Percentiles rank a stretch among this genome's conserved stretches.
phyloP scores from a whole-genome alignment of 2,329 filamentous ascomycete species.

The Myriosclerotinia duriaeana region DNA sequence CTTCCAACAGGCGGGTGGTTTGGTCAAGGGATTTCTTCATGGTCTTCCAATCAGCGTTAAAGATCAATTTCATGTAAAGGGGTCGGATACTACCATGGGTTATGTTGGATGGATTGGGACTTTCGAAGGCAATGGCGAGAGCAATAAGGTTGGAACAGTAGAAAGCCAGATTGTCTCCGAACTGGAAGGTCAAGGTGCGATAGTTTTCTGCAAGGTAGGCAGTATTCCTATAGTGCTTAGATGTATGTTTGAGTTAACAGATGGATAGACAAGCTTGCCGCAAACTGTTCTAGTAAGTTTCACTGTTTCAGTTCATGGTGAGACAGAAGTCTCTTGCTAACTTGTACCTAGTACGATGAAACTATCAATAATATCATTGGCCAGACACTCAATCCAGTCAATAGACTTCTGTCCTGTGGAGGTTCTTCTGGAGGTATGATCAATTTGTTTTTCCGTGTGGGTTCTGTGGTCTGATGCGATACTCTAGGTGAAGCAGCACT shows the following conservation, averaged over 20 bases:
- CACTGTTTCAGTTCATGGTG: neutral
- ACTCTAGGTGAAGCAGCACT: conserved; percentile 33
- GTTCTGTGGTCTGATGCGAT: neutral
- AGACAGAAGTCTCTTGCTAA: neutral
- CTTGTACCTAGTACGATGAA: conserved; percentile 34
- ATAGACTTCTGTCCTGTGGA: conserved; percentile 56
- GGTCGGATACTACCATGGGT: conserved; percentile 48
- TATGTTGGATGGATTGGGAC: conserved; percentile 53
- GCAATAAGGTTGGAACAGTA: conserved; percentile 47
- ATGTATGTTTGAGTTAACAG: neutral
- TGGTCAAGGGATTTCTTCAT: conserved; percentile 39
- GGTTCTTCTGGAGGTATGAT: conserved; percentile 56
- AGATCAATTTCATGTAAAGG: conserved; percentile 38
- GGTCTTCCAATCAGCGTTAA: conserved; percentile 44
- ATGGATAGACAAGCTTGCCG: conserved; percentile 40
- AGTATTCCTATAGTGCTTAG: neutral
- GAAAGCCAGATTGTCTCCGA: conserved; percentile 48
- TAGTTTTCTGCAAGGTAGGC: conserved; percentile 40
- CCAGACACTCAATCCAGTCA: conserved; percentile 55
- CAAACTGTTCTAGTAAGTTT: conserved; percentile 38
- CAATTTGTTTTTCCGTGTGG: neutral
- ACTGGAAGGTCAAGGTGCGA: conserved; percentile 41
- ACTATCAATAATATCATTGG: conserved; percentile 46
- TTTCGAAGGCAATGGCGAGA: conserved; percentile 52
- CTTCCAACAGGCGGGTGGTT: conserved; percentile 33